Percentiles rank a stretch among this genome's conserved stretches.
These are phyloP conservation scores for Penium margaritaceum DNA, from an alignment of 139 green algal genomes.

Conservation along the genomic window DNA sequence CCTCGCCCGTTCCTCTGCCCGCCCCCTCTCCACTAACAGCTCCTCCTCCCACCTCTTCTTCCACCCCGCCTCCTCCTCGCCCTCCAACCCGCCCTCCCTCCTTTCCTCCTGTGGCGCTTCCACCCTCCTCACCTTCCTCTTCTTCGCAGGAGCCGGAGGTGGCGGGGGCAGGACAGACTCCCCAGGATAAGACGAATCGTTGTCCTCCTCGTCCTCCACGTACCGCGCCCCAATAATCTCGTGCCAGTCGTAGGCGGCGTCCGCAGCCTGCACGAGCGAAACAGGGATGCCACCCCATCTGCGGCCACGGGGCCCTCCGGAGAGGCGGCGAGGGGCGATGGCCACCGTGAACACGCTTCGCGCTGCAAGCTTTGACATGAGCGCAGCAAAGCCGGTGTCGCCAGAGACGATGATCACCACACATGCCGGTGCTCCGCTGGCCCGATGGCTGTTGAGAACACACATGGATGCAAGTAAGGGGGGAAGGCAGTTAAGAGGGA, in stretches of 20 bases:
- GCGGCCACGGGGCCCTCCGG: neutral
- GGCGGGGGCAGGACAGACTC: too few species aligned
- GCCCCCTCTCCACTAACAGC: too few species aligned
- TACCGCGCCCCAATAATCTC: neutral
- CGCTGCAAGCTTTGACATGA: conserved; percentile 18
- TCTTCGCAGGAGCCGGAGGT: too few species aligned
- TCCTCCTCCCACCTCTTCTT: too few species aligned
- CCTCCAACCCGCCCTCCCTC: too few species aligned
- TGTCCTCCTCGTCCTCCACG: neutral
- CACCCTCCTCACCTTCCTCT: too few species aligned
- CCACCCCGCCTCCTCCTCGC: too few species aligned
- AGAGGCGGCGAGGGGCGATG: conserved; percentile 7
- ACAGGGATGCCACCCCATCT: neutral
- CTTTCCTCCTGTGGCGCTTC: too few species aligned
- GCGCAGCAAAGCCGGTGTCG: conserved; percentile 14
- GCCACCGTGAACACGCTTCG: conserved; percentile 19
- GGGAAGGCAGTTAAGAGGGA: neutral
- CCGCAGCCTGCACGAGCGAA: conserved; percentile 7
- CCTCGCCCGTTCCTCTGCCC: neutral
- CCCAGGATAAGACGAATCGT: too few species aligned
- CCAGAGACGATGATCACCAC: conserved; percentile 31
- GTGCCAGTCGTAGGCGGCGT: conserved; percentile 21
- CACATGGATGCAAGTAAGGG: conserved; percentile 2
- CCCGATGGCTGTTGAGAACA: too few species aligned
- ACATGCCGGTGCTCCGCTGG: too few species aligned